Base-by-base conservation (phyloP, 2,329 filamentous ascomycete species). In the Chrysoporthe austroafricana region DNA sequence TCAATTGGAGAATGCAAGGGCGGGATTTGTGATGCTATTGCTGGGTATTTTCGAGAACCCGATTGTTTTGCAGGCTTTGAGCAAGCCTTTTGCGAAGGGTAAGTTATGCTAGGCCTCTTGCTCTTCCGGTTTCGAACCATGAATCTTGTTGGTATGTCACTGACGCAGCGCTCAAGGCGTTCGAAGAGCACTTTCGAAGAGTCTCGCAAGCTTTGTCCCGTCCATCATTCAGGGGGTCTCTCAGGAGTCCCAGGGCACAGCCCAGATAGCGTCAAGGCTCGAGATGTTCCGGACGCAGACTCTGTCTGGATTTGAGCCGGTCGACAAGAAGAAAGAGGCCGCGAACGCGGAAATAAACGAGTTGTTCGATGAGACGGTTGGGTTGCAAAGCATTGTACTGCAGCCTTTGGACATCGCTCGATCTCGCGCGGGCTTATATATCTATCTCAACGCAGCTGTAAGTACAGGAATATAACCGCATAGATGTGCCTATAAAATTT, bases 361-460 rank as follows among this genome's bases (percentile, higher is more conserved):
- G 57, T 77, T 89, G 44, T 77, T 89, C 34, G 86, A 88, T 73
- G 84, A 86, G 32, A 81, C 83, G 4, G 81, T 89, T 66, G 85
- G 82, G 0, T 76, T 88, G 50, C 85, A 87, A n/a, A 85, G 77
- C 70, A 81, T 86, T 52, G 82, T 83, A 16, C 77, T 88, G 13
- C 76, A 84, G 36, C 92, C 96, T 62, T 79, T 94, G 11, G 91
- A 91, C 3, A 82, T 88, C 42, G 83, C 90, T 60, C 93, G 92
- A 72, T 92, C 93, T 3, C 87, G 93, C 76, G 91, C 92, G 63
- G 94, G 92, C 5, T 83, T 97, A 66, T 97, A 96, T 75, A 84
- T 97, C 7, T 96, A 95, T 76, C 81, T 97, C 9, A 96, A 94
- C 76, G 89, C 93, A 66, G 85, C 91, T 76, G 91, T 96, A 81